Evolutionary conservation across 1,139 yeast species (phyloP).

Genomic region (Debaryomyces udenii): DNA sequence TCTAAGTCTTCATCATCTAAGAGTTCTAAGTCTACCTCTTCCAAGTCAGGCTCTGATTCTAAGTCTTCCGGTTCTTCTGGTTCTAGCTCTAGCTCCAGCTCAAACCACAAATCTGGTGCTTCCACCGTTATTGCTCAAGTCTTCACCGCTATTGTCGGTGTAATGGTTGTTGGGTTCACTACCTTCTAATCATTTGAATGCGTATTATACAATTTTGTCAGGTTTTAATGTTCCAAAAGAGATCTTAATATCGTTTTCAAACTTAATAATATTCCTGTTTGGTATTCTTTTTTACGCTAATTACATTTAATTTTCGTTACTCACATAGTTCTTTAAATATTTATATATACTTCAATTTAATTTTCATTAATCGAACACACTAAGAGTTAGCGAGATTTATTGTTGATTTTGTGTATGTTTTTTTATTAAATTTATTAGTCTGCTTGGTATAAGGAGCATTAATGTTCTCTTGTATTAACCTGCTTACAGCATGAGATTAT

Average conservation of each 20-base stretch:
- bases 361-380: not conserved
- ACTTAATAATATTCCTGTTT: conserved; percentile 2
- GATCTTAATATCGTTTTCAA: conserved; percentile 1
- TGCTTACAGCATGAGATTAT: conserved; percentile 1
- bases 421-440: not conserved
- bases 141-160: conserved; percentile 56
- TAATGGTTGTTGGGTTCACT: conserved; percentile 67
- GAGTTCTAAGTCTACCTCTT: conserved; percentile 28
- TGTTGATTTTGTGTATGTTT: conserved; percentile 3
- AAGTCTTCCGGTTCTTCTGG: conserved; percentile 30
- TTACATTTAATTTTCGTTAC: conserved; percentile 6
- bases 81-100: conserved; percentile 19
- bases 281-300: conserved; percentile 7
- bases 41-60: conserved; percentile 28
- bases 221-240: conserved; percentile 1
- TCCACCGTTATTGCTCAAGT: conserved; percentile 39
- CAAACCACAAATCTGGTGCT: conserved; percentile 27
- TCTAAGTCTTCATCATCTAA: conserved; percentile 49
- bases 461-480: too few relatives aligned
- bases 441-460: too few relatives aligned
- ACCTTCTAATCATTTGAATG: conserved; percentile 48
- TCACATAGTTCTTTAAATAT: conserved; percentile 8
- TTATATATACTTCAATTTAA: conserved; percentile 5
- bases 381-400: not conserved
- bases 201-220: not conserved